Base-by-base conservation (phyloP, 2,329 filamentous ascomycete genomes). In the Pseudonectria buxi region DNA sequence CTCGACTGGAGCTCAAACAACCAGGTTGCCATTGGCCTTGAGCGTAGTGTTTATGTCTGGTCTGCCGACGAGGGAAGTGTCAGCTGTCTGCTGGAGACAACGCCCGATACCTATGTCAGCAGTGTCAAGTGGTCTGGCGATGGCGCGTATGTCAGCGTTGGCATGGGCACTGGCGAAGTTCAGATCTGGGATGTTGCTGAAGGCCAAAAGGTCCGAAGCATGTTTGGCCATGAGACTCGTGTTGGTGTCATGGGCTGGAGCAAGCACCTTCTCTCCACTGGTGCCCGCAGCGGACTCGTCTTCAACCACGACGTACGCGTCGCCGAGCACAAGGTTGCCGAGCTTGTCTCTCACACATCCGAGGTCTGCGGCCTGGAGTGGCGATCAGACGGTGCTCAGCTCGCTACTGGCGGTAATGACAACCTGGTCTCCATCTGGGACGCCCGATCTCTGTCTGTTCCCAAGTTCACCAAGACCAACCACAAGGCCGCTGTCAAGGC, bases 391-490 rank as follows among this genome's bases (percentile, higher is more conserved):
- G 92, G 92, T 50, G 86, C 90, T 35, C 92, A 96, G 72, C 83
- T 98, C 42, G 92, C 92, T 35, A 96, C 92, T 36, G 92, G 92
- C 55, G 92, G 89, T 62, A 98, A 98, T 58, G 92, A 98, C 75
- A 98, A 98, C 73, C 75, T 98, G 36, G 92, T 98, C 49, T 94
- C 86, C 55, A 98, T 98, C 68, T 98, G 92, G 92, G 92, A 98
- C 63, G 90, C 92, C 37, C 87, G 92, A 33, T 92, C 87, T 7
- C 75, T 98, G 41, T 81, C 80, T 13, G 89, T 94, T 9, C 92
- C 92, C 61, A 96, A 96, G 70, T 96, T 96, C 73, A 92, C 88
- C 66, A 98, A 98, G 81, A 95, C 90, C 58, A 98, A 98, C 76
- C 92, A 98, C 75, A 92, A 92, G 66, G 92, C 92, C 37, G 92